phyloP scores from a whole-genome alignment of 441 rosid species.

The Gossypium schwendimanii region DNA sequence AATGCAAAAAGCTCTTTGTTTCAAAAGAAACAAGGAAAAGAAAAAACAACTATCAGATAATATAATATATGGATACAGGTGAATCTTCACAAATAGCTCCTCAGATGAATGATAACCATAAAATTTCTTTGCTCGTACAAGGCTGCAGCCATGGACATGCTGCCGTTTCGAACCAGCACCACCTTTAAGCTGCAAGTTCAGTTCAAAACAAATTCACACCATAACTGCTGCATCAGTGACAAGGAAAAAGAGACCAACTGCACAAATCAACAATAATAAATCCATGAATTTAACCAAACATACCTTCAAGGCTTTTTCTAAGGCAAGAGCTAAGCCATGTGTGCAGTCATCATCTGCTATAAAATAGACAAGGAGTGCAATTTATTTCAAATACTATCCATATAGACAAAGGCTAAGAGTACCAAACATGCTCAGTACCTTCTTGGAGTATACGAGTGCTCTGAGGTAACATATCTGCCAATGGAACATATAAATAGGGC shows the following conservation, averaged over 20 bases:
- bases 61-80: slow-evolving; percentile 59
- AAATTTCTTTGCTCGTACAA: slow-evolving; percentile 78
- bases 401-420: background rate
- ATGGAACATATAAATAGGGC: slow-evolving; percentile 83
- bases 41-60: background rate
- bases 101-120: slow-evolving; percentile 84
- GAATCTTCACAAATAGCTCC: slow-evolving; percentile 83
- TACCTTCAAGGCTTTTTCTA: slow-evolving; percentile 90
- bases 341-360: slow-evolving; percentile 44
- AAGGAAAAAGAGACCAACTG: slow-evolving; percentile 4
- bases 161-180: slow-evolving; percentile 64
- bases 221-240: slow-evolving; percentile 8
- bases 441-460: slow-evolving; percentile 26
- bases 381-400: background rate
- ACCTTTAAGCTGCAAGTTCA: slow-evolving; percentile 59
- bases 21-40: background rate
- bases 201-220: slow-evolving; percentile 16
- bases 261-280: slow-evolving; percentile 1
- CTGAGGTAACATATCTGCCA: slow-evolving; percentile 44
- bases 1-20: slow-evolving; percentile 1
- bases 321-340: slow-evolving; percentile 46
- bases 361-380: slow-evolving; percentile 13
- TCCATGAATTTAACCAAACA: slow-evolving; percentile 9
- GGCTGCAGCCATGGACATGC: slow-evolving; percentile 77
- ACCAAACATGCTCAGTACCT: slow-evolving; percentile 38